Evolutionary conservation across 176 grass and related monocot genomes (phyloP), one percentile per base, ranked within the genome.

Genomic region (Rhipidocladum racemiflorum): DNA sequence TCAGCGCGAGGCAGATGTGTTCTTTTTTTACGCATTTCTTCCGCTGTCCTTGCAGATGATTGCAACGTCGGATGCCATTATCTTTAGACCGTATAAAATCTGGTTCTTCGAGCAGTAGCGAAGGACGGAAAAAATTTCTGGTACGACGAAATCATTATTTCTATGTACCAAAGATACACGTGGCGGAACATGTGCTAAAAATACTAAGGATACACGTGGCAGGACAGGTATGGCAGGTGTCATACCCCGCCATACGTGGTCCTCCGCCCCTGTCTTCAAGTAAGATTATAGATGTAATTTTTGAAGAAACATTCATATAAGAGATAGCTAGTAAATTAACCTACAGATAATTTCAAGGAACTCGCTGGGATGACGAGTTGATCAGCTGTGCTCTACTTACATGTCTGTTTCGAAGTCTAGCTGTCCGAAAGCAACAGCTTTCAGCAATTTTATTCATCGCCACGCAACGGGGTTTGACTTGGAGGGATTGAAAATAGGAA

Each of bases 351-450:
- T 61, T 48, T 12, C 28, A 34, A 24, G 29, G 21, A 48, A 55
- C 24, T 74, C 36, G 84, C 18, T 49, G 9, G 68, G 65, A 25
- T 79, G 9, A n/a, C 59, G 30, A 39, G 51, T 10, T 81, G 49
- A 49, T 57, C 25, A 3, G 65, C 61, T 36, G 62, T 61, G 53
- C 42, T 36, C 53, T 16, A 38, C 4, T 15, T 64, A 39, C 57
- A 1, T 54, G 75, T 79, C 84, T 65, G 59, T 17, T 74, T 76
- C 57, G 25, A 29, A 53, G 21, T 20, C 43, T 50, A 43, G 84
- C 68, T 80, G 55, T 86, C 8, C 8, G 76, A 86, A 65, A 57
- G 68, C 59, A 73, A 73, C 76, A 24, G 4, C 24, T 5, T 14
- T 25, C 50, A 0, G 18, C 56, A 24, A 55, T 45, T 54, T 34